phyloP scores from a whole-genome alignment of 2,329 filamentous ascomycete genomes.

The Phialocephala subalpina region DNA sequence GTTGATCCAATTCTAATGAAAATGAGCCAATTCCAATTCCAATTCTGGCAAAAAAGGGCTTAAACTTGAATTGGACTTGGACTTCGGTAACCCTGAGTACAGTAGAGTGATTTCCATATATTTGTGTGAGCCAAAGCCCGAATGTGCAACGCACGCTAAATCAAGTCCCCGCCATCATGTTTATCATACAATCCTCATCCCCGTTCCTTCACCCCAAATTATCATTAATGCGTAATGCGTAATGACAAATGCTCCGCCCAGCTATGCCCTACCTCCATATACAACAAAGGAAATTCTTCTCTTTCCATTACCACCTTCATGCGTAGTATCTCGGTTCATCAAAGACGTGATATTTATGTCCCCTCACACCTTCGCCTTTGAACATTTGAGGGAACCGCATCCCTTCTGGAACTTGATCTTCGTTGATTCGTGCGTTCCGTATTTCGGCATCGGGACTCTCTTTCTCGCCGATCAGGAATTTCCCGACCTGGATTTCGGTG shows the following conservation, averaged over 20 bases:
- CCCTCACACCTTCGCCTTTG: constrained; percentile 83
- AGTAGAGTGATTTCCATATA: constrained; percentile 4
- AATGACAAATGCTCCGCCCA: neutral
- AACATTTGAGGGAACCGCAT: constrained; percentile 87
- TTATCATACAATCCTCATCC: constrained; percentile 11
- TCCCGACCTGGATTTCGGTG: constrained; percentile 95
- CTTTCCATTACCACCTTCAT: constrained; percentile 19
- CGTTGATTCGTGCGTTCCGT: constrained; percentile 65
- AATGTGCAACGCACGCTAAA: constrained; percentile 19
- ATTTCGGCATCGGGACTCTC: constrained; percentile 68
- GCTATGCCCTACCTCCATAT: constrained; percentile 6
- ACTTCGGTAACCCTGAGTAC: neutral
- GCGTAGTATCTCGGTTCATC: constrained; percentile 81
- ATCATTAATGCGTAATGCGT: neutral
- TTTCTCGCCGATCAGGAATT: constrained; percentile 84
- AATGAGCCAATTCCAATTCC: too few relatives aligned
- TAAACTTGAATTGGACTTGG: too few relatives aligned
- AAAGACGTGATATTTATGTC: constrained; percentile 95
- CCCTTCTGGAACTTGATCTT: constrained; percentile 78
- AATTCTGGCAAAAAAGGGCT: too few relatives aligned
- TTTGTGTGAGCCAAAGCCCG: neutral
- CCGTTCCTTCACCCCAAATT: neutral
- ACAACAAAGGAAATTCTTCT: constrained; percentile 14
- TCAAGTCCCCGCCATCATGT: constrained; percentile 10
- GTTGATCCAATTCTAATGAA: too few relatives aligned